Conservation (phyloP, 176 grass and related monocot species). For the Musa itinerans region DNA sequence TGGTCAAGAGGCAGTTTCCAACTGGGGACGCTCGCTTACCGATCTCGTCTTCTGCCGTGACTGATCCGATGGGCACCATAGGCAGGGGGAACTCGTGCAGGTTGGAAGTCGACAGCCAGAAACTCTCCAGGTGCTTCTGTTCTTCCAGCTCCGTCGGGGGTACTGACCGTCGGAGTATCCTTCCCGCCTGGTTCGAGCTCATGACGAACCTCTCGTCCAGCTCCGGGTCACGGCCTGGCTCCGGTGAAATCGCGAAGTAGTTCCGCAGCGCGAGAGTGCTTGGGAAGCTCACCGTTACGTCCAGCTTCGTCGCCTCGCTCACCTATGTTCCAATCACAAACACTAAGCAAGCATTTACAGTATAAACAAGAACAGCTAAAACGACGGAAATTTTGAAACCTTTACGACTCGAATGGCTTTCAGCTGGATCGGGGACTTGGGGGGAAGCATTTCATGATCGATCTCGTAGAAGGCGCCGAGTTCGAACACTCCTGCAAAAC, state of each 20-base stretch:
- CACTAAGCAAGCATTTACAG: background rate
- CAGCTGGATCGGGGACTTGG: constrained; percentile 65
- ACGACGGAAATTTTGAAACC: constrained; percentile 10
- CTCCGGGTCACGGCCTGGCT: constrained; percentile 31
- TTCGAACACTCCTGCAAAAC: background rate
- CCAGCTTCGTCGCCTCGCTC: constrained; percentile 39
- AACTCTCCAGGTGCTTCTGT: constrained; percentile 41
- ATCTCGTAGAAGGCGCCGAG: constrained; percentile 64
- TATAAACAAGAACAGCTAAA: background rate
- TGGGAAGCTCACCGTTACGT: constrained; percentile 70
- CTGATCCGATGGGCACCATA: background rate
- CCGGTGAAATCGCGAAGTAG: constrained; percentile 41
- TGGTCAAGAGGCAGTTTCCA: constrained; percentile 32
- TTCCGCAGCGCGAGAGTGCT: constrained; percentile 34
- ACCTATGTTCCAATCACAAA: constrained; percentile 23
- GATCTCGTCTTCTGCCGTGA: background rate
- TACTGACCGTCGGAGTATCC: constrained; percentile 30
- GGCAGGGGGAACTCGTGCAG: constrained; percentile 22
- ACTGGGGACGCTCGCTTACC: background rate
- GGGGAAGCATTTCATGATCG: constrained; percentile 62
- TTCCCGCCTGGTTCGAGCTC: constrained; percentile 55
- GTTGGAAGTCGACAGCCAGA: constrained; percentile 38
- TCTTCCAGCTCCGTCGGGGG: constrained; percentile 22
- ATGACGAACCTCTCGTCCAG: constrained; percentile 79
- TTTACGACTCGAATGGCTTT: constrained; percentile 64